Evolutionary conservation across 805 yeast species (phyloP).

Genomic region (Ogataea haglerorum): DNA sequence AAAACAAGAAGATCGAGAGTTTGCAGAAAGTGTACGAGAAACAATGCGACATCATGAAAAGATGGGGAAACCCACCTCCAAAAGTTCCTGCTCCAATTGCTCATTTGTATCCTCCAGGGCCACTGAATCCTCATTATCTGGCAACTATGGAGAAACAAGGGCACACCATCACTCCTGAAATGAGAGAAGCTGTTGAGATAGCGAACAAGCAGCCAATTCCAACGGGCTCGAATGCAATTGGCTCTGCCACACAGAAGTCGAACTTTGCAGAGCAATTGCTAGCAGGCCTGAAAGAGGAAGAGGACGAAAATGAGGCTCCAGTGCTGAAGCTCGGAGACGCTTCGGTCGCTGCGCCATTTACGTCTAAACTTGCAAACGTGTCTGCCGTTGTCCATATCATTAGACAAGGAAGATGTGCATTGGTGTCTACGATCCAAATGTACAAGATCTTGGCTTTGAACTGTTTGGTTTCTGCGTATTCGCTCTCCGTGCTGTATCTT

Average conservation of each 20-base stretch:
- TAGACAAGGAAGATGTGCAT: slow-evolving; percentile 97
- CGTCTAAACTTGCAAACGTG: slow-evolving; percentile 90
- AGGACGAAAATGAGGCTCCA: slow-evolving; percentile 80
- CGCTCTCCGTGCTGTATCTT: slow-evolving; percentile 85
- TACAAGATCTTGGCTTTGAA: slow-evolving; percentile 95
- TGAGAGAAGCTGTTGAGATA: slow-evolving; percentile 54
- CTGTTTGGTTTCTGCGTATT: slow-evolving; percentile 94
- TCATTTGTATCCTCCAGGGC: slow-evolving; percentile 95
- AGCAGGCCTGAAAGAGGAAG: slow-evolving; percentile 48
- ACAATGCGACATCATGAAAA: slow-evolving; percentile 72
- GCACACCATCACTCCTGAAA: slow-evolving; percentile 71
- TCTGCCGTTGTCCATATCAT: slow-evolving; percentile 88
- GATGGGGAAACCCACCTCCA: slow-evolving; percentile 83
- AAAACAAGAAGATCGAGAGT: slow-evolving; percentile 66
- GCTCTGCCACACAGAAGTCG: slow-evolving; percentile 35
- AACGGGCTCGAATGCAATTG: slow-evolving; percentile 8
- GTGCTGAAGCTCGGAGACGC: slow-evolving; percentile 95
- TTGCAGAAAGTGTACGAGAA: slow-evolving; percentile 70
- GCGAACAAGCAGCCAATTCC: slow-evolving; percentile 35
- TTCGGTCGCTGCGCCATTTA: slow-evolving; percentile 98
- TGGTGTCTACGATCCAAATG: slow-evolving; percentile 97
- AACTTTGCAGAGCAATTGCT: slow-evolving; percentile 63
- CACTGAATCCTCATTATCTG: slow-evolving; percentile 81
- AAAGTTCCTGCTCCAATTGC: slow-evolving; percentile 87
- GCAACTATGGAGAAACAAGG: slow-evolving; percentile 85